These are phyloP conservation scores for Beauveria brongniartii DNA, from an alignment of 2,329 filamentous ascomycete genomes.

Conservation along the genomic window DNA sequence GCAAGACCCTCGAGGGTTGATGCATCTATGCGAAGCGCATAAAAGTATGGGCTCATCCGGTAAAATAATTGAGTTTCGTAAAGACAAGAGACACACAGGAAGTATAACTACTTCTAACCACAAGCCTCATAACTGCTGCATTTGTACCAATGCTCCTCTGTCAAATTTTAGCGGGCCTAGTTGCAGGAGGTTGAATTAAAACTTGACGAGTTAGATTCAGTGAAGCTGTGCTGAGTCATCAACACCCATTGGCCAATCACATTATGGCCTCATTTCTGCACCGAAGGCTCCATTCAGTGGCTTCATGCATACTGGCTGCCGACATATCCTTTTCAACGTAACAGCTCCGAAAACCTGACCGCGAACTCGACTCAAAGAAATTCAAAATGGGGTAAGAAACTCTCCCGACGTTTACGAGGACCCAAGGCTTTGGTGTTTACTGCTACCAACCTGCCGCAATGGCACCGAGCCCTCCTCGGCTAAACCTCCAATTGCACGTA, in stretches of 20 bases:
- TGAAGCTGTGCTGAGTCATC: constrained; percentile 32
- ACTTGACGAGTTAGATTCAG: background rate
- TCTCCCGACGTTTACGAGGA: too few species aligned
- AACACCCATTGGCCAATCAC: constrained; percentile 20
- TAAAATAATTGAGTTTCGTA: background rate
- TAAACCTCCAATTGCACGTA: constrained; percentile 7
- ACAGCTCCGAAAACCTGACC: constrained; percentile 11
- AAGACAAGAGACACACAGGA: background rate
- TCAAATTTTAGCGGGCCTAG: background rate
- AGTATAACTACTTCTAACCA: background rate
- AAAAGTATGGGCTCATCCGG: background rate
- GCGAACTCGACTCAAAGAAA: constrained; percentile 14
- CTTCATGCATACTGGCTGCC: constrained; percentile 8
- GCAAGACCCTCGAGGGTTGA: constrained; percentile 2
- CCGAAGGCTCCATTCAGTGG: constrained; percentile 13
- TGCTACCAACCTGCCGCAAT: background rate
- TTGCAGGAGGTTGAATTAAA: background rate
- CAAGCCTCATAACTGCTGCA: background rate
- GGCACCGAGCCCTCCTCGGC: background rate
- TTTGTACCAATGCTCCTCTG: background rate
- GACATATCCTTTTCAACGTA: constrained; percentile 16
- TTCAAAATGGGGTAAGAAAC: constrained; percentile 34
- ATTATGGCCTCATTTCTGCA: constrained; percentile 33
- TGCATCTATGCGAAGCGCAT: constrained; percentile 5
- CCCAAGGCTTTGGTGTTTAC: background rate